Conservation (phyloP, 768 basidiomycete genomes). For the Lactarius vividus region DNA sequence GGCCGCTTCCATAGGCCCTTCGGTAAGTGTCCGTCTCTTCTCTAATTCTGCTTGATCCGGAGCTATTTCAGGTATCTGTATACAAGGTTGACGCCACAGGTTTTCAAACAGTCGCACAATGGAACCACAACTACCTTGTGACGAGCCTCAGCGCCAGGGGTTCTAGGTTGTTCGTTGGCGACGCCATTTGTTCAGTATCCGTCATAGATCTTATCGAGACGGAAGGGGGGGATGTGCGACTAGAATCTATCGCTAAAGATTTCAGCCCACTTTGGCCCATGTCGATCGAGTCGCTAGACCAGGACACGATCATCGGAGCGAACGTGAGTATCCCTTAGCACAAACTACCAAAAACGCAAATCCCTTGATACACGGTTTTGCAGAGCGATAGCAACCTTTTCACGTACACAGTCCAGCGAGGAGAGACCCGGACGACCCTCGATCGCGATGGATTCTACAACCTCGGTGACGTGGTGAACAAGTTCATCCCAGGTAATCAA, state of each 20-base stretch:
- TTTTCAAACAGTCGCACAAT: conserved; percentile 50
- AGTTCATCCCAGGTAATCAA: conserved; percentile 61
- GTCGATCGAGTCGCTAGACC: conserved; percentile 55
- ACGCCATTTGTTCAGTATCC: conserved; percentile 77
- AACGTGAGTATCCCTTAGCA: conserved; percentile 52
- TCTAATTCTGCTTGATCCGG: not conserved
- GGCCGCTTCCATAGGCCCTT: conserved; percentile 71
- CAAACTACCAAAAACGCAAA: not conserved
- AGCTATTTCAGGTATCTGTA: conserved; percentile 29
- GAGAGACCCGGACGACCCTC: conserved; percentile 45
- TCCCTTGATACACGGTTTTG: not conserved
- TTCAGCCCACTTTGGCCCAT: conserved; percentile 75
- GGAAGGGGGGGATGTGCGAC: conserved; percentile 37
- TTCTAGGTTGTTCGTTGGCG: conserved; percentile 64
- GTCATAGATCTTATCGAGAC: conserved; percentile 49
- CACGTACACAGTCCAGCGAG: conserved; percentile 51
- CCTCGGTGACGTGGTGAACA: conserved; percentile 73
- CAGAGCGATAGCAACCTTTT: conserved; percentile 69
- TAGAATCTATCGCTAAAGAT: conserved; percentile 60
- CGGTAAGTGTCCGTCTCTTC: conserved; percentile 45
- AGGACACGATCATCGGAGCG: conserved; percentile 61
- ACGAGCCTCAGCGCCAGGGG: conserved; percentile 58
- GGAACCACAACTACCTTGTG: conserved; percentile 84
- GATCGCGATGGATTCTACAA: conserved; percentile 70
- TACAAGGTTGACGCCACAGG: conserved; percentile 45